phyloP scores from a whole-genome alignment of 306 rosid genomes.

The Vicia sativa region DNA sequence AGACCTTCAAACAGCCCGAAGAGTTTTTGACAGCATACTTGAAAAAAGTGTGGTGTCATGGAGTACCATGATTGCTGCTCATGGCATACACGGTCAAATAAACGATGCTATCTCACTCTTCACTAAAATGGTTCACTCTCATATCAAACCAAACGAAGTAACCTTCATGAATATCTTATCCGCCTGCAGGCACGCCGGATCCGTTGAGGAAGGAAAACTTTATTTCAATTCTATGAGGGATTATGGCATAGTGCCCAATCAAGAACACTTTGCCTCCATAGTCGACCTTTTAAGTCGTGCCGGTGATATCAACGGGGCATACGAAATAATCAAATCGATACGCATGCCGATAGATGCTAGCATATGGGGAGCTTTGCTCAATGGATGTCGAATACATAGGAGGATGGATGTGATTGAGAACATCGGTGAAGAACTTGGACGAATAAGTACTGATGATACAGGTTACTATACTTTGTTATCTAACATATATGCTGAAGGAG shows the following conservation, averaged over 20 bases:
- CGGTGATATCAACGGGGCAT: conserved; percentile 76
- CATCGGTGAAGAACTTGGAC: conserved; percentile 53
- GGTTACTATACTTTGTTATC: conserved; percentile 89
- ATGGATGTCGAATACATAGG: conserved; percentile 84
- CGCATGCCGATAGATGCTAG: conserved; percentile 59
- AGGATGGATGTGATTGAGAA: conserved; percentile 63
- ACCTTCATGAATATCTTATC: conserved; percentile 87
- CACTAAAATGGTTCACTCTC: conserved; percentile 58
- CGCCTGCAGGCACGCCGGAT: conserved; percentile 87
- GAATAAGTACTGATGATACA: conserved; percentile 66
- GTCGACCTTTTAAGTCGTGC: conserved; percentile 88
- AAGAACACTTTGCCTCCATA: conserved; percentile 71
- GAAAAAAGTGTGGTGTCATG: conserved; percentile 83
- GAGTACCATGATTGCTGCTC: conserved; percentile 85
- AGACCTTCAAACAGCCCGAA: conserved; percentile 62
- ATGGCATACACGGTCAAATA: conserved; percentile 77
- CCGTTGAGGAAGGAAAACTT: conserved; percentile 67
- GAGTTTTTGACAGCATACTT: conserved; percentile 60
- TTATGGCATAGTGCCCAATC: conserved; percentile 60
- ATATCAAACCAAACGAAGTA: conserved; percentile 71
- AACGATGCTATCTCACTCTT: conserved; percentile 61
- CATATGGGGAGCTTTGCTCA: conserved; percentile 84
- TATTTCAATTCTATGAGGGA: conserved; percentile 64
- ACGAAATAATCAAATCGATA: conserved; percentile 65
- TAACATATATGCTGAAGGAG: conserved; percentile 84